A percentile compares a stretch with the other conserved stretches of the same genome.
These are phyloP conservation scores for Annulohypoxylon bovei DNA, from an alignment of 495 filamentous ascomycete species.

Conservation along the genomic window DNA sequence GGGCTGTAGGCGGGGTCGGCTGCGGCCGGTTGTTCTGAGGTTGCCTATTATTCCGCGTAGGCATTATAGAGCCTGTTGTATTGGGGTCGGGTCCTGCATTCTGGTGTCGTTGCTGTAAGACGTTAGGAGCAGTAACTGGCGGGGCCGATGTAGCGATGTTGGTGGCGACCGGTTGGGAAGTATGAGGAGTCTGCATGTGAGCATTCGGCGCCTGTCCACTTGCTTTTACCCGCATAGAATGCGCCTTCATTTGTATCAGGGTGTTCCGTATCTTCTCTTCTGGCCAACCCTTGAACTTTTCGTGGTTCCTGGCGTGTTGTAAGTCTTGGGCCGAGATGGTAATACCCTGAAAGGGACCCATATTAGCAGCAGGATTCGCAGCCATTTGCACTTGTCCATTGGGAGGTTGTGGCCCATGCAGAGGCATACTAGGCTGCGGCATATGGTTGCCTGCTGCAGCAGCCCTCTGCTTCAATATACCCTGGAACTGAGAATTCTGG, in stretches of 20 bases:
- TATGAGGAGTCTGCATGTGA: conserved; percentile 41
- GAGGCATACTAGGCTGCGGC: conserved; percentile 34
- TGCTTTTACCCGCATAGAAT: conserved; percentile 43
- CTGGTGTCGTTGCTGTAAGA: conserved; percentile 33
- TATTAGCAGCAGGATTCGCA: conserved; percentile 39
- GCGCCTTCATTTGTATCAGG: conserved; percentile 43
- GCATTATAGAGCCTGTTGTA: conserved; percentile 21
- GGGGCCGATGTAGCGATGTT: conserved; percentile 46
- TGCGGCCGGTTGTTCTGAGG: conserved; percentile 33
- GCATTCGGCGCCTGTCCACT: conserved; percentile 36
- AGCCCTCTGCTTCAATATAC: conserved; percentile 38
- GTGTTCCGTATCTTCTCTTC: conserved; percentile 65
- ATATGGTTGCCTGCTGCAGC: conserved; percentile 34
- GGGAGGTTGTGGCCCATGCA: conserved; percentile 51
- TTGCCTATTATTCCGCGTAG: conserved; percentile 42
- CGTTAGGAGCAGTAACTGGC: conserved; percentile 26
- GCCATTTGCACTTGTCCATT: conserved; percentile 41
- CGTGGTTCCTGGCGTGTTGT: conserved; percentile 52
- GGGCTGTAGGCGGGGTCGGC: conserved; percentile 22
- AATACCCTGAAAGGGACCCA: conserved; percentile 31
- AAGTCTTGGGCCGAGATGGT: conserved; percentile 56
- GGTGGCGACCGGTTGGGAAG: conserved; percentile 44
- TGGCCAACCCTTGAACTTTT: conserved; percentile 50
- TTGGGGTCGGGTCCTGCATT: conserved; percentile 31
- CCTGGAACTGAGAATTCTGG: conserved; percentile 60